Conservation (phyloP, 176 grass and related monocot genomes). For the Elymus sibiricus region DNA sequence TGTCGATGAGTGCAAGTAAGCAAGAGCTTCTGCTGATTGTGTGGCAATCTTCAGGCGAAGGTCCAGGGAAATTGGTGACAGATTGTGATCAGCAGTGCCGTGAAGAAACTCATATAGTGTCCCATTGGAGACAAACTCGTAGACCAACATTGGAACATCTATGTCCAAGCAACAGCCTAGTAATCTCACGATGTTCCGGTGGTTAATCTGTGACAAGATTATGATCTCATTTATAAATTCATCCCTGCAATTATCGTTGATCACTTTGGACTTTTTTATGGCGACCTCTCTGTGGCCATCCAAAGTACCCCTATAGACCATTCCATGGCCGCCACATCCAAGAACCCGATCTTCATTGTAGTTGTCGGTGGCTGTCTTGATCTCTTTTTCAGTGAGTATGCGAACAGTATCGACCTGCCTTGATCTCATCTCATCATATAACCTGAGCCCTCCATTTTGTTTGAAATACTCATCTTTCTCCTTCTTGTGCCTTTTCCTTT, state of each 20-base stretch:
- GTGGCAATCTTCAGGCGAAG: conserved; percentile 21
- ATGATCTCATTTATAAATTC: conserved; percentile 32
- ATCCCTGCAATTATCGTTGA: conserved; percentile 24
- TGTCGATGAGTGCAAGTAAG: conserved; percentile 35
- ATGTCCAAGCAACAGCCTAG: conserved; percentile 37
- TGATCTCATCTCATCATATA: conserved; percentile 41
- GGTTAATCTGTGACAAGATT: conserved; percentile 42
- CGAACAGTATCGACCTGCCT: conserved; percentile 15
- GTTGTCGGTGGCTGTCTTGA: conserved; percentile 27
- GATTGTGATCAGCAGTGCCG: neutral
- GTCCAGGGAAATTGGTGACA: neutral
- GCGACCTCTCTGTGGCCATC: conserved; percentile 6
- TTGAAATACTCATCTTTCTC: conserved; percentile 36
- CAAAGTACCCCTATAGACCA: conserved; percentile 20
- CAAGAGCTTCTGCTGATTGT: conserved; percentile 15
- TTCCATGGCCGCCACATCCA: conserved; percentile 36
- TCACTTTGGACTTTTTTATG: conserved; percentile 24
- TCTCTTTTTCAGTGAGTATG: conserved; percentile 3
- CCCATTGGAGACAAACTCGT: conserved; percentile 35
- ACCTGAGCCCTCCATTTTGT: conserved; percentile 38
- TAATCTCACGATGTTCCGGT: conserved; percentile 27
- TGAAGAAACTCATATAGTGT: conserved; percentile 26
- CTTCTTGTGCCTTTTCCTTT: conserved; percentile 21
- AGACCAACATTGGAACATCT: conserved; percentile 34
- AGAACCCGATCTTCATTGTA: conserved; percentile 22